phyloP scores from a whole-genome alignment of 306 rosid genomes.

The Gastrolobium bilobum region DNA sequence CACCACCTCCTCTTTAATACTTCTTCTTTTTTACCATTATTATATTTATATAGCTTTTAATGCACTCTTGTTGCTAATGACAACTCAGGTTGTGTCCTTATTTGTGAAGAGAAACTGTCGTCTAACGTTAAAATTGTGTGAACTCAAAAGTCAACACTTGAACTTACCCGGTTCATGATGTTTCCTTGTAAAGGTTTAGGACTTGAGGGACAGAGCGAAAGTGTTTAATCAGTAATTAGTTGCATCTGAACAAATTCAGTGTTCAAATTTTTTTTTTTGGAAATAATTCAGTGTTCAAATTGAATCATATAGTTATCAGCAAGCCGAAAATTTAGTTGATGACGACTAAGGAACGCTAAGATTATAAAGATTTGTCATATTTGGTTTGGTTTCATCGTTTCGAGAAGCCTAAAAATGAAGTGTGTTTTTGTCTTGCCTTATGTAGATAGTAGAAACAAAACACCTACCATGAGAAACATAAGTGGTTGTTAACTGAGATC shows the following conservation, averaged over 20 bases:
- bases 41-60: neutral
- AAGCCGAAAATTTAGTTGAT: neutral
- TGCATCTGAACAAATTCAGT: slow-evolving; percentile 24
- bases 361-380: slow-evolving; percentile 4
- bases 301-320: neutral
- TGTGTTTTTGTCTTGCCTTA: slow-evolving; percentile 2
- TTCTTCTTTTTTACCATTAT: too few relatives aligned
- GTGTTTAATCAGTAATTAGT: too few relatives aligned
- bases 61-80: neutral
- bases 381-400: neutral
- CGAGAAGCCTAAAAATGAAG: neutral
- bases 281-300: slow-evolving; percentile 1
- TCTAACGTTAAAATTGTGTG: neutral
- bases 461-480: slow-evolving; percentile 13
- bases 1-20: neutral
- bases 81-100: neutral
- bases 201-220: too few relatives aligned
- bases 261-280: too few relatives aligned
- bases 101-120: neutral
- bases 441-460: neutral
- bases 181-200: neutral
- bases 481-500: neutral
- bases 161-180: neutral
- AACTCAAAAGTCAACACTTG: neutral
- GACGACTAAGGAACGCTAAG: neutral